These are phyloP conservation scores for Stropharia rugosoannulata DNA, from an alignment of 768 basidiomycete species.

Conservation along the genomic window DNA sequence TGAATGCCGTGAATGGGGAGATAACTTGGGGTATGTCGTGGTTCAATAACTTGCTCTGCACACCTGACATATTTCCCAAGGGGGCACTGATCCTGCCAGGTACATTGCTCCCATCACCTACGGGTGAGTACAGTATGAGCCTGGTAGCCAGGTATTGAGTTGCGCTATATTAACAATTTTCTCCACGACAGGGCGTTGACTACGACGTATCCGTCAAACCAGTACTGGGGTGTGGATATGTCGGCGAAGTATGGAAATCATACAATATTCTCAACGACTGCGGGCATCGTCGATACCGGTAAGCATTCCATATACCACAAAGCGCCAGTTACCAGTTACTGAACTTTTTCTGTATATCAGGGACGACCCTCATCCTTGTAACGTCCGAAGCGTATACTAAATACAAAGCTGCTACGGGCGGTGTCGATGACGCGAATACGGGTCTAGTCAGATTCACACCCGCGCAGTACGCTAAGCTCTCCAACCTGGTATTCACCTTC, in stretches of 20 bases:
- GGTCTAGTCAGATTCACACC: conserved; percentile 53
- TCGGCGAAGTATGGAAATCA: conserved; percentile 45
- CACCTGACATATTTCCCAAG: not conserved
- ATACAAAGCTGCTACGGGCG: conserved; percentile 48
- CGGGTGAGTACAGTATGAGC: not conserved
- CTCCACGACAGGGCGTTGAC: conserved; percentile 42
- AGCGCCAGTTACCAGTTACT: conserved; percentile 27
- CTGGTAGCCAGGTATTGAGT: not conserved
- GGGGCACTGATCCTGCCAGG: conserved; percentile 41
- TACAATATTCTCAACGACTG: conserved; percentile 39
- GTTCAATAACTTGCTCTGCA: too few species aligned
- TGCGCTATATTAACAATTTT: not conserved
- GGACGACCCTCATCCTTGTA: conserved; percentile 41
- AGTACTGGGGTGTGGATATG: conserved; percentile 61
- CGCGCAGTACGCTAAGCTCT: conserved; percentile 45
- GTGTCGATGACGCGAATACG: conserved; percentile 24
- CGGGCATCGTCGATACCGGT: conserved; percentile 63
- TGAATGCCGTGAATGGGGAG: conserved; percentile 41
- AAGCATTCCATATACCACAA: conserved; percentile 1
- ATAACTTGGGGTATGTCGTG: conserved; percentile 39
- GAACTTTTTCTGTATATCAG: too few species aligned
- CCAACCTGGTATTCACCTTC: conserved; percentile 55
- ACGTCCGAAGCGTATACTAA: conserved; percentile 40
- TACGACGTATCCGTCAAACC: conserved; percentile 36
- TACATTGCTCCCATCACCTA: conserved; percentile 10